Evolutionary conservation across 768 basidiomycete genomes (phyloP).

Genomic region (Grammothele lineata): DNA sequence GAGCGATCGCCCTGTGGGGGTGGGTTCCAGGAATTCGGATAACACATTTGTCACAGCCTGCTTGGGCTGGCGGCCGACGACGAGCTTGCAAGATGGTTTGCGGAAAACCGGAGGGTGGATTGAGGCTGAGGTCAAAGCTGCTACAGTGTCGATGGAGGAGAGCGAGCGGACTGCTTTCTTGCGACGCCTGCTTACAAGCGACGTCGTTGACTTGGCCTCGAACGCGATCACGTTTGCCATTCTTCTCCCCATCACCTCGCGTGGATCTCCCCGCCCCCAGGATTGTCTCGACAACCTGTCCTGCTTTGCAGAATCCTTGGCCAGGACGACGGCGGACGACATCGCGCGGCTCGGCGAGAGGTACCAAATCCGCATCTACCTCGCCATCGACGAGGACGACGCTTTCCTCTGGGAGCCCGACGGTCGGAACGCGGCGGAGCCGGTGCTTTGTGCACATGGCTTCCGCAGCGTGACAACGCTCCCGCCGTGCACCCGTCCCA

Average conservation of each 20-base stretch:
- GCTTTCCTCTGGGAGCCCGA: conserved; percentile 29
- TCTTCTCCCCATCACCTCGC: conserved; percentile 56
- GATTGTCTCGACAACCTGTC: conserved; percentile 40
- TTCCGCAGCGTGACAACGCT: conserved; percentile 34
- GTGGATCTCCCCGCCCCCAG: conserved; percentile 30
- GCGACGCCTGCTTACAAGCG: conserved; percentile 29
- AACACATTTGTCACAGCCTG: conserved; percentile 32
- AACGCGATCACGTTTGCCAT: conserved; percentile 42
- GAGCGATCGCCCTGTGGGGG: conserved; percentile 38
- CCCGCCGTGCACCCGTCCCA: conserved; percentile 33
- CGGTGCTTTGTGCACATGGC: conserved; percentile 33
- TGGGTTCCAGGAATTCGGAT: conserved; percentile 48
- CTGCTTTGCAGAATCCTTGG: conserved; percentile 40
- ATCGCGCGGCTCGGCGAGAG: conserved; percentile 27
- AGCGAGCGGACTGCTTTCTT: conserved; percentile 17
- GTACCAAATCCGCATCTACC: conserved; percentile 41
- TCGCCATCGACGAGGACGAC: conserved; percentile 52
- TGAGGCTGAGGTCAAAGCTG: conserved; percentile 29
- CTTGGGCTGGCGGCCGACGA: conserved; percentile 41
- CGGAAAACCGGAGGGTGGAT: conserved; percentile 46
- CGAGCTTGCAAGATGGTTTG: conserved; percentile 45
- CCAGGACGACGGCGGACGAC: conserved; percentile 44
- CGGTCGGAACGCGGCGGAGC: conserved; percentile 30
- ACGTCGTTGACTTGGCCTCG: conserved; percentile 34
- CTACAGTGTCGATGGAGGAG: conserved; percentile 7